These are phyloP conservation scores for Microdochium bolleyi DNA, from an alignment of 2,329 filamentous ascomycete genomes.

Conservation along the genomic window DNA sequence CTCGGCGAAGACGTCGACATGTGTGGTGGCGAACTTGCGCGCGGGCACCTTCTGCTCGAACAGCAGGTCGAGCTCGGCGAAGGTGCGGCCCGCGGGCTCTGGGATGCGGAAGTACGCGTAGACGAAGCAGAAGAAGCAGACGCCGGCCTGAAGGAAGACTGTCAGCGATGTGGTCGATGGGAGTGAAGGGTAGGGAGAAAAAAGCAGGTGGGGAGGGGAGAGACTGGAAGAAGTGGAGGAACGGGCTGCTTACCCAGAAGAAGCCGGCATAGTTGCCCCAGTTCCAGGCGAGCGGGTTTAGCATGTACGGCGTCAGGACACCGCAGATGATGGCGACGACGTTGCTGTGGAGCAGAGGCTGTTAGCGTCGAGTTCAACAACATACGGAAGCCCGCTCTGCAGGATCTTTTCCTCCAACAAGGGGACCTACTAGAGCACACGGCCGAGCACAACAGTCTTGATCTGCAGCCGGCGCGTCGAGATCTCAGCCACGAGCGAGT, in stretches of 20 bases:
- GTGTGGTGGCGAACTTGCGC: constrained; percentile 59
- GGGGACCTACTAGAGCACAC: constrained; percentile 59
- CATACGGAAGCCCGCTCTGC: too few relatives aligned
- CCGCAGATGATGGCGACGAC: constrained; percentile 74
- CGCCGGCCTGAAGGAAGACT: constrained; percentile 44
- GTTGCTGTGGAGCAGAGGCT: constrained; percentile 52
- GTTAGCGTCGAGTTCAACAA: too few relatives aligned
- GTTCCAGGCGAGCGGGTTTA: constrained; percentile 80
- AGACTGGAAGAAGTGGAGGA: background rate
- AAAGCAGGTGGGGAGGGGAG: background rate
- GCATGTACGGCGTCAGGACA: constrained; percentile 85
- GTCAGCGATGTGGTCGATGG: background rate
- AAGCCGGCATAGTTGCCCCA: constrained; percentile 85
- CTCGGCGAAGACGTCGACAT: constrained; percentile 49
- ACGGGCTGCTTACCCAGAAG: constrained; percentile 72
- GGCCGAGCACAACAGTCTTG: constrained; percentile 83
- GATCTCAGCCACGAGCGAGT: constrained; percentile 79
- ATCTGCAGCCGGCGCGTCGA: constrained; percentile 78
- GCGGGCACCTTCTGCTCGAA: constrained; percentile 69
- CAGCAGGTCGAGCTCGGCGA: constrained; percentile 77
- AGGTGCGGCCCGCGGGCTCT: constrained; percentile 72
- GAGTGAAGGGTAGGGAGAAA: background rate
- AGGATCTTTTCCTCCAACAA: constrained; percentile 4
- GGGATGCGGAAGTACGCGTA: constrained; percentile 78
- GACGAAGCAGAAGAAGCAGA: constrained; percentile 72